phyloP scores from a whole-genome alignment of 306 rosid species.

The Mucuna pruriens region DNA sequence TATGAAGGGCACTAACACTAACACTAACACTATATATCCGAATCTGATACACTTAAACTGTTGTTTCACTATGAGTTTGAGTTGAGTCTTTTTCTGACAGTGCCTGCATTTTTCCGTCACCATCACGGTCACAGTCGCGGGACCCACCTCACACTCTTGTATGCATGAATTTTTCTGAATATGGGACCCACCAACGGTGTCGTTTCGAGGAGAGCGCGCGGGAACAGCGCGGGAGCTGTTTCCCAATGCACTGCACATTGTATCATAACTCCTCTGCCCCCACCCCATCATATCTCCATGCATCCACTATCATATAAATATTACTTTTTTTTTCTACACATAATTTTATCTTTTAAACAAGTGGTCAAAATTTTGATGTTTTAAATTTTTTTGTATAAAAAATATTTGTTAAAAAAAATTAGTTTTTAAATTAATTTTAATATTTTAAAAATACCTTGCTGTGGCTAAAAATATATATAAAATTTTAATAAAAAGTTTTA shows the following conservation, averaged over 20 bases:
- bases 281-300: background rate
- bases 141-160: background rate
- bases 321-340: no score
- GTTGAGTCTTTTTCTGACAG: constrained; percentile 24
- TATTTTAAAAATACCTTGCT: no score
- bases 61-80: constrained; percentile 32
- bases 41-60: background rate
- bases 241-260: constrained; percentile 51
- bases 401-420: no score
- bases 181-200: constrained; percentile 47
- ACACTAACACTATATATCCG: background rate
- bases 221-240: constrained; percentile 61
- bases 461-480: no score
- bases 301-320: background rate
- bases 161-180: background rate
- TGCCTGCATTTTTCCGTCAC: constrained; percentile 28
- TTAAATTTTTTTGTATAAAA: no score
- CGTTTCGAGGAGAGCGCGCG: constrained; percentile 50
- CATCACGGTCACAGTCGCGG: constrained; percentile 27
- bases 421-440: no score
- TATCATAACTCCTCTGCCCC: constrained; percentile 19
- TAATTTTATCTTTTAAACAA: no score
- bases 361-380: no score
- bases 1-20: background rate
- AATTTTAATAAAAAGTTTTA: no score